These are phyloP conservation scores for Macrolepiota dolichaula DNA, from an alignment of 768 basidiomycete genomes.

Conservation along the genomic window DNA sequence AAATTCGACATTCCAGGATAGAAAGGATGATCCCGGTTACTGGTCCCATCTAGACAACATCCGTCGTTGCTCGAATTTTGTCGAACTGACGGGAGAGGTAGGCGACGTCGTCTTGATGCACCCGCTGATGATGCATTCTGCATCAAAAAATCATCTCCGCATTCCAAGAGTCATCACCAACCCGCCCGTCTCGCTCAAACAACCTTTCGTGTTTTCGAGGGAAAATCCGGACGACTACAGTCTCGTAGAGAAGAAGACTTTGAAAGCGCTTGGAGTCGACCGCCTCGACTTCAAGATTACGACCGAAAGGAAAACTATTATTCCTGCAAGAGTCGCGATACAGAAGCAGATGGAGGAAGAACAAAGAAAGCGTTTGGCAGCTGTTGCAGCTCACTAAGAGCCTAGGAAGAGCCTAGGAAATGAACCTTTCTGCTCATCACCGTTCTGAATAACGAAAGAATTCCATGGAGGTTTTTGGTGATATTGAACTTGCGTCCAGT, in stretches of 20 bases:
- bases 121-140: slow-evolving; percentile 64
- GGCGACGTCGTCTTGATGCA: slow-evolving; percentile 67
- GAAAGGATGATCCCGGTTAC: slow-evolving; percentile 36
- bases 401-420: too few species aligned
- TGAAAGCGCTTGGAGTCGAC: slow-evolving; percentile 49
- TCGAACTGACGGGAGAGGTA: slow-evolving; percentile 55
- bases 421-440: neutral
- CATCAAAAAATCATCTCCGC: slow-evolving; percentile 56
- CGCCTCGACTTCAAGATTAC: slow-evolving; percentile 41
- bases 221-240: slow-evolving; percentile 45
- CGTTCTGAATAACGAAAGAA: neutral
- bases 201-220: slow-evolving; percentile 52
- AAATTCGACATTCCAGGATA: slow-evolving; percentile 30
- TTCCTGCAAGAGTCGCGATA: slow-evolving; percentile 40
- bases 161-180: slow-evolving; percentile 62
- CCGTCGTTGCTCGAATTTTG: slow-evolving; percentile 38
- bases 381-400: slow-evolving; percentile 3
- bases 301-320: slow-evolving; percentile 43
- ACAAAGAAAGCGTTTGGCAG: slow-evolving; percentile 38
- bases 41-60: slow-evolving; percentile 44
- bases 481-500: too few species aligned
- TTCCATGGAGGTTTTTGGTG: too few species aligned
- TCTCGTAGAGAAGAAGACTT: slow-evolving; percentile 57
- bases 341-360: slow-evolving; percentile 49
- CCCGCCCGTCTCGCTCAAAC: slow-evolving; percentile 52